Percentiles rank a stretch among this genome's conserved stretches.
Evolutionary conservation across 352 stramenopile genomes (phyloP).

Genomic region (Blastocystis sp.): DNA sequence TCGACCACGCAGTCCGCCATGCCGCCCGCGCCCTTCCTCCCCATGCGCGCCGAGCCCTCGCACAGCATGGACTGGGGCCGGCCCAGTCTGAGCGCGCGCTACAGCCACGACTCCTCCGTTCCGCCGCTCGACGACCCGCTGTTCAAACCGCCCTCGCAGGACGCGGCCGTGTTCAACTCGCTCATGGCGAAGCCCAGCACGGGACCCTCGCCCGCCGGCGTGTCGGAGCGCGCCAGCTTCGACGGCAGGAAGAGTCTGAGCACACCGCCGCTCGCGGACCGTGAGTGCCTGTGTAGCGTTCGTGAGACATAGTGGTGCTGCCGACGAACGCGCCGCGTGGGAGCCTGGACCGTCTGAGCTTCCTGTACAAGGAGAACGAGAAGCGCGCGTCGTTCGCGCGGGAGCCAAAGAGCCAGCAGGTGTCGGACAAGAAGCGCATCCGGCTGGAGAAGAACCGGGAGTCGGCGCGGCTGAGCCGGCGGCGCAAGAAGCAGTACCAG

Average conservation of each 20-base stretch:
- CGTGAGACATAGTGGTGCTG: too few relatives aligned
- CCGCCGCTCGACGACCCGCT: too few relatives aligned
- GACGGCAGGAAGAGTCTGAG: too few relatives aligned
- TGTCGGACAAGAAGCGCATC: neutral
- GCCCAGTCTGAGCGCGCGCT: neutral
- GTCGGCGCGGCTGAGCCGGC: constrained; percentile 52
- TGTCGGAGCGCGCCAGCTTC: too few relatives aligned
- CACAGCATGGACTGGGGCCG: constrained; percentile 34
- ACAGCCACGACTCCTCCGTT: neutral
- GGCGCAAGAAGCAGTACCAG: constrained; percentile 54
- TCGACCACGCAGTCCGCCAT: neutral
- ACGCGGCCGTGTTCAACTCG: too few relatives aligned
- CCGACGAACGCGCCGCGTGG: too few relatives aligned
- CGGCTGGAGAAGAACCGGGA: constrained; percentile 55
- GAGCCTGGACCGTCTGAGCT: neutral
- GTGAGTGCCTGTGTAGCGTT: too few relatives aligned
- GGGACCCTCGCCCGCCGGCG: too few relatives aligned
- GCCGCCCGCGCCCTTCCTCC: neutral
- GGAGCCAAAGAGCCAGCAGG: neutral
- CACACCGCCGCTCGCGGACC: too few relatives aligned
- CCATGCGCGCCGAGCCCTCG: neutral
- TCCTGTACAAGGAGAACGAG: neutral
- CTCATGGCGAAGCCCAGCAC: too few relatives aligned
- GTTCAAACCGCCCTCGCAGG: too few relatives aligned
- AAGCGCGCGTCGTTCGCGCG: neutral